Evolutionary conservation across 176 grass and related monocot genomes (phyloP).

Genomic region (Ananas comosus): DNA sequence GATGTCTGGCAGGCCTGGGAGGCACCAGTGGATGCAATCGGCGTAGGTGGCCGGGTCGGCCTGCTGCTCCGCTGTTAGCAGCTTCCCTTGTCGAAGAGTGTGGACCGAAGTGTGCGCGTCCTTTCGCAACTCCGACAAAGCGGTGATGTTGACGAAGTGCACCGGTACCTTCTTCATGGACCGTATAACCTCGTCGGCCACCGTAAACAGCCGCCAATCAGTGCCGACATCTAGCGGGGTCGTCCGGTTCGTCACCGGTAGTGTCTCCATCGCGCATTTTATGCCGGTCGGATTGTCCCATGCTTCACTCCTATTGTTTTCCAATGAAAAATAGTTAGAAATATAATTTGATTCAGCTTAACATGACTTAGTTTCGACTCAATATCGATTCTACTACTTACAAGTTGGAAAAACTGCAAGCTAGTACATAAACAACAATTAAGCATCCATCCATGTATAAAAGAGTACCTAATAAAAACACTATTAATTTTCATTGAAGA

Average conservation of each 20-base stretch:
- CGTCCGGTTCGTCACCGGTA: conserved; percentile 44
- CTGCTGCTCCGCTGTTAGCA: conserved; percentile 68
- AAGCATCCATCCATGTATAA: no score
- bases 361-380: no score
- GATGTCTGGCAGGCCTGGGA: conserved; percentile 58
- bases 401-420: no score
- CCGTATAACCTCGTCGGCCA: conserved; percentile 34
- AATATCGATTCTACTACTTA: no score
- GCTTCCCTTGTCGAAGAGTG: conserved; percentile 73
- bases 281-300: conserved; percentile 86
- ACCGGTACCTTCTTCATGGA: conserved; percentile 38
- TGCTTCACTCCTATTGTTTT: conserved; percentile 37
- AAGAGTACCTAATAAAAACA: no score
- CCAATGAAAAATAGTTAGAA: background rate
- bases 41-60: conserved; percentile 42
- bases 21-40: conserved; percentile 86
- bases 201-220: conserved; percentile 61
- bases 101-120: conserved; percentile 83
- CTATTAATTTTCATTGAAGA: no score
- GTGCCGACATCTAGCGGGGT: conserved; percentile 62
- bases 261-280: conserved; percentile 81
- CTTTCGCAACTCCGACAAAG: conserved; percentile 66
- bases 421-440: no score
- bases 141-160: conserved; percentile 64
- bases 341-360: background rate